A percentile compares a stretch with the other conserved stretches of the same genome.
Conservation (phyloP, 1,139 yeast species). For the Scheffersomyces quercinus region DNA sequence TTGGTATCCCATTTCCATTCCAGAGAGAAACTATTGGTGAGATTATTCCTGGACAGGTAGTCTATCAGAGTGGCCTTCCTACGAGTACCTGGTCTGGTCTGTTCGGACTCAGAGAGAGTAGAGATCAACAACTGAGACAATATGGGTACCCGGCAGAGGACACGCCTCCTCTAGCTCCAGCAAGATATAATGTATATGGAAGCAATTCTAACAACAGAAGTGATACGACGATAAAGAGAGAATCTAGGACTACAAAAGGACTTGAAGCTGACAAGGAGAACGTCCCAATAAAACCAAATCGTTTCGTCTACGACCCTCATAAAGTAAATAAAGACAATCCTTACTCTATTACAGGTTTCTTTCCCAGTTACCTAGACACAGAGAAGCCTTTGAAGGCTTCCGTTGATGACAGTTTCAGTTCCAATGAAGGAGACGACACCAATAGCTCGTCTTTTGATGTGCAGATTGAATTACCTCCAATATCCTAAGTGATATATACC, state of each 20-base stretch:
- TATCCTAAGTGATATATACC: background rate
- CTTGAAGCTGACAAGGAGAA: background rate
- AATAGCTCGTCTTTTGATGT: constrained; percentile 11
- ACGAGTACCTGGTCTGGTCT: no score
- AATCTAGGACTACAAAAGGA: no score
- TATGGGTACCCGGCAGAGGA: no score
- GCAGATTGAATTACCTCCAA: constrained; percentile 11
- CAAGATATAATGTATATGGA: background rate
- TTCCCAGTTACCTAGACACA: constrained; percentile 2
- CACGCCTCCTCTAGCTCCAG: background rate
- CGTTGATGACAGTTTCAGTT: background rate
- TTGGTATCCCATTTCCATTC: constrained; percentile 17
- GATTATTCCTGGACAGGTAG: background rate
- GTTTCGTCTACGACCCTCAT: constrained; percentile 6
- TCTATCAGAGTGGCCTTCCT: no score
- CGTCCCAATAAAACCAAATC: background rate
- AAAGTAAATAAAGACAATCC: constrained; percentile 8
- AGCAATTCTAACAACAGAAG: background rate
- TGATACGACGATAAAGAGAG: no score
- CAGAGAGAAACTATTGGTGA: constrained; percentile 2
- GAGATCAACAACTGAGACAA: no score
- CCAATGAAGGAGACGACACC: constrained; percentile 5
- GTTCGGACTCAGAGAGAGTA: no score
- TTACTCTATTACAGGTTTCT: constrained; percentile 9
- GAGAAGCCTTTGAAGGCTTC: no score